Conservation (phyloP, 164 flowering plant species). For the Cinnamomum chago region DNA sequence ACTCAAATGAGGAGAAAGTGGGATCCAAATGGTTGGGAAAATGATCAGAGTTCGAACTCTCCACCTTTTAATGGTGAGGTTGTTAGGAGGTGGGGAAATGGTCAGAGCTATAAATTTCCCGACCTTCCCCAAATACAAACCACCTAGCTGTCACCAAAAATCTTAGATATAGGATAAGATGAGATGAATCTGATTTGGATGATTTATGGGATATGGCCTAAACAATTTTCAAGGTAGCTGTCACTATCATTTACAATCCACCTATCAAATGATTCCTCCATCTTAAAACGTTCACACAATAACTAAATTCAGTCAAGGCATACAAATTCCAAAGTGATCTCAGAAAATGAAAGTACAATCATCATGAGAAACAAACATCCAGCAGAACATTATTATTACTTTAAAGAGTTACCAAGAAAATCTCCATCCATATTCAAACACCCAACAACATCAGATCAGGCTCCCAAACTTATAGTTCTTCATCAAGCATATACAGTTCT, state of each 20-base stretch:
- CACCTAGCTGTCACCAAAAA: too few species aligned
- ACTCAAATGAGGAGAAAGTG: too few species aligned
- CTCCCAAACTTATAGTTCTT: neutral
- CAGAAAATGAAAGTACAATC: neutral
- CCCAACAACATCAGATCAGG: too few species aligned
- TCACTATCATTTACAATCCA: neutral
- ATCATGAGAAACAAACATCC: neutral
- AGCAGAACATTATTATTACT: neutral
- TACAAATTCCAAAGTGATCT: neutral
- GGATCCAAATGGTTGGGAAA: too few species aligned
- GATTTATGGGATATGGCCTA: neutral
- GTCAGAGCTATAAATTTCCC: too few species aligned
- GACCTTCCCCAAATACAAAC: too few species aligned
- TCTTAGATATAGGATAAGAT: too few species aligned
- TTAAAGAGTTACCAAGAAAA: neutral
- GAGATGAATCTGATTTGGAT: neutral
- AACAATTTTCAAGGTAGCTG: too few species aligned
- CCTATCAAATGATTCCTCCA: neutral
- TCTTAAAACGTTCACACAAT: neutral
- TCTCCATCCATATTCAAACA: neutral
- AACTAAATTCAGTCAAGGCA: neutral
- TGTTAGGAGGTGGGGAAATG: too few species aligned
- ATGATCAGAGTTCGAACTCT: too few species aligned
- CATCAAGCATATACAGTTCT: slow-evolving; percentile 7
- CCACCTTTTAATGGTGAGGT: too few species aligned